A percentile compares a stretch with the other conserved stretches of the same genome.
These are phyloP conservation scores for Triticum turgidum DNA, from an alignment of 176 grass and related monocot species.

Conservation along the genomic window DNA sequence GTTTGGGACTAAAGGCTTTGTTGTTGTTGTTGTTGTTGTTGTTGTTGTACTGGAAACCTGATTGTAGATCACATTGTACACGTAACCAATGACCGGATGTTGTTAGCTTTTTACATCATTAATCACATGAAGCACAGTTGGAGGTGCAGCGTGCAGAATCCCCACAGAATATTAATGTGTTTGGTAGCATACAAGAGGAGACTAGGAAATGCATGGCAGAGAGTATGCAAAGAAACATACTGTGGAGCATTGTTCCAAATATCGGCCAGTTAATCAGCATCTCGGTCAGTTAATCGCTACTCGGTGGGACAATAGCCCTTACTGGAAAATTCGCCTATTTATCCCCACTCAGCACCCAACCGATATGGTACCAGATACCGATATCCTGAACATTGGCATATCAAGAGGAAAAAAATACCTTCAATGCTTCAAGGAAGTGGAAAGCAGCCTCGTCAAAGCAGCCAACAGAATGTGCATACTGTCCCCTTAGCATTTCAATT, in stretches of 20 bases:
- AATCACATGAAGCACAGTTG: background rate
- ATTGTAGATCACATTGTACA: background rate
- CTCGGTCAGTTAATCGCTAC: no score
- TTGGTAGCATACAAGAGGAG: conserved; percentile 14
- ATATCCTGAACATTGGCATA: background rate
- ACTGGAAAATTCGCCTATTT: no score
- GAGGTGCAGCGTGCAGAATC: background rate
- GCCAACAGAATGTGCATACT: conserved; percentile 96
- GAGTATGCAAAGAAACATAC: background rate
- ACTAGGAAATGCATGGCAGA: background rate
- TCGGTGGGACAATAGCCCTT: no score
- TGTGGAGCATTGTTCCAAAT: no score
- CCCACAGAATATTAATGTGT: background rate
- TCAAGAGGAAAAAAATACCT: conserved; percentile 30
- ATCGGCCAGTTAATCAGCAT: no score
- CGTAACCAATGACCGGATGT: background rate
- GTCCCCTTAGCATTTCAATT: conserved; percentile 87
- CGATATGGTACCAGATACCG: no score
- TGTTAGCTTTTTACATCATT: background rate
- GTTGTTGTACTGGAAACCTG: background rate
- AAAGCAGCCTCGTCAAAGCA: conserved; percentile 88
- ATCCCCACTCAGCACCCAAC: no score
- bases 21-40: no score
- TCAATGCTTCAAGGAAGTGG: conserved; percentile 85
- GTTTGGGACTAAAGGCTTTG: no score